These are phyloP conservation scores for Xerocomus brunneocitrinus DNA, from an alignment of 768 basidiomycete species.

Conservation along the genomic window DNA sequence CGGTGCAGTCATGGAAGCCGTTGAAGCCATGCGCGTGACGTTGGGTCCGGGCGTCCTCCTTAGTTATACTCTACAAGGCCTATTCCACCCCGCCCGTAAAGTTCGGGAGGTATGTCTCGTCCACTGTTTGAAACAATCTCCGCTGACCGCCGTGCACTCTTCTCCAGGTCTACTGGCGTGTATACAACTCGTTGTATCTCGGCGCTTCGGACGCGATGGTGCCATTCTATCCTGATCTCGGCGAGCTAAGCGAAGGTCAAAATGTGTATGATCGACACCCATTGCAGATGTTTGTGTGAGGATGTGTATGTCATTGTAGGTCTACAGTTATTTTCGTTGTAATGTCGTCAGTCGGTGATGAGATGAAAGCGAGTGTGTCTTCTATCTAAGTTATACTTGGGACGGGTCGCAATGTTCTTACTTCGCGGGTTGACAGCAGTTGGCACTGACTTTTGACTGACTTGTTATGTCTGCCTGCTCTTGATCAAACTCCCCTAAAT, in stretches of 20 bases:
- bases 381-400: too few species aligned
- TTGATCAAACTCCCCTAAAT: too few species aligned
- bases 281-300: conserved; percentile 76
- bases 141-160: conserved; percentile 1
- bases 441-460: too few species aligned
- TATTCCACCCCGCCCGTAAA: conserved; percentile 96
- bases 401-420: too few species aligned
- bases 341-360: neutral
- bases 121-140: neutral
- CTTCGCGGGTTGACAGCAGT: too few species aligned
- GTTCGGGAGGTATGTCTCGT: conserved; percentile 78
- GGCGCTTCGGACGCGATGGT: conserved; percentile 90
- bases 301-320: neutral
- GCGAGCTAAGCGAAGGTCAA: conserved; percentile 87
- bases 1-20: conserved; percentile 95
- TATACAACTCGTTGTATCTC: conserved; percentile 93
- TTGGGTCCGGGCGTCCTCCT: conserved; percentile 90
- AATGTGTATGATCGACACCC: conserved; percentile 85
- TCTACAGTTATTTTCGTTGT: neutral
- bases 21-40: conserved; percentile 96
- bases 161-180: conserved; percentile 76
- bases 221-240: conserved; percentile 90
- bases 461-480: too few species aligned
- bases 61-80: conserved; percentile 88
- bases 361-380: too few species aligned